Base-by-base conservation (phyloP, 805 yeast species). In the Myxozyma mucilagina region DNA sequence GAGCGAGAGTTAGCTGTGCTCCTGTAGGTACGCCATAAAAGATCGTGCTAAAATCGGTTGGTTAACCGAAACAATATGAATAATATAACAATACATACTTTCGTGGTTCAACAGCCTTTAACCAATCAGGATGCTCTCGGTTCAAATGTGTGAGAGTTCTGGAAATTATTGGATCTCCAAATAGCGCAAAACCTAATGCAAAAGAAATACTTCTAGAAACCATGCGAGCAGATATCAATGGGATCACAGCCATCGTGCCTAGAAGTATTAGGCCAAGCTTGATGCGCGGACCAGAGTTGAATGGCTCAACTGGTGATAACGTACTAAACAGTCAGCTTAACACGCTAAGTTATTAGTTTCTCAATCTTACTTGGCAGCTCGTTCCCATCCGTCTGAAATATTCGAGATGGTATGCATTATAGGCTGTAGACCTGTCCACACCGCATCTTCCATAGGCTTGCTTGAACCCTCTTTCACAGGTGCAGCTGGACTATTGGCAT, bases 351-450 rank as follows among this genome's bases (percentile, higher is more conserved):
- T 4, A 14, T 2, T 34, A 9, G 13, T 14, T 32, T 6, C 3
- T 8, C 8, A 10, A n/a, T 13, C 57, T 20, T 53, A 58, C 61
- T 58, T 58, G 18, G 32, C 48, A 14, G 48, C 43, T 42, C 61
- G 43, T 47, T 58, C 61, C 61, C 61, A 53, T 14, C 57, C 57
- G 43, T 58, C 61, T 9, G 58, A 58, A 14, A 58, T 47, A 20
- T 52, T 48, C 6, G 61, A 44, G 5, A 58, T 14, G 3, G 42
- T 29, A 34, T 58, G 61, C 61, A 58, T 58, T 10, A 53, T 31
- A 2, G 61, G 61, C 20, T 39, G 43, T n/a, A 58, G 35, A 34
- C 43, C 18, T 9, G 45, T 6, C 61, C 61, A 58, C 16, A 58
- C 34, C 9, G 52, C 53, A 10, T 58, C 61, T 31, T 58, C 61